Base-by-base conservation (phyloP, 495 filamentous ascomycete genomes). In the Trichoderma asperelloides region DNA sequence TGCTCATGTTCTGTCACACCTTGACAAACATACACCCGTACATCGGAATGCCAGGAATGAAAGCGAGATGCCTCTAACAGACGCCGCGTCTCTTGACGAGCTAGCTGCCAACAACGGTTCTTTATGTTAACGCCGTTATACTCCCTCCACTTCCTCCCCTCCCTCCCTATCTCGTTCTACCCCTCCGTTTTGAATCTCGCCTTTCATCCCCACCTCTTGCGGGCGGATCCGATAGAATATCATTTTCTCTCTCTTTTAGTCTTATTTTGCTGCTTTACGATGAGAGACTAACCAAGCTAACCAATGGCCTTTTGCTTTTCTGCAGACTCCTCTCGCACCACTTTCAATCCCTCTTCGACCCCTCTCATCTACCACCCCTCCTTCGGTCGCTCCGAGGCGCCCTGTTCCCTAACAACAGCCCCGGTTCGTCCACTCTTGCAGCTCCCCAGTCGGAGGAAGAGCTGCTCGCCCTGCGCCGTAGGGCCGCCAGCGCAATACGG, bases 331-430 rank as follows among this genome's bases (percentile, higher is more conserved):
- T 96, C 69, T 89, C 88, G 67, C 81, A 89, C 75, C 83, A 84
- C 70, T 84, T 96, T 70, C 79, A 84, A 65, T 80, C 86, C 71
- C 74, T 96, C 67, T 79, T 90, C 28, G 85, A 87, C 78, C 84
- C 90, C 65, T 78, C 83, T 67, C 81, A 87, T 71, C 81, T 95
- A 65, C 91, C 92, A 76, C 82, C 85, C 70, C 80, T 93, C 67
- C 87, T 98, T 68, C 85, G 87, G 73, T 84, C 82, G 66, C 81
- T 87, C 71, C 87, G 94, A 74, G 84, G 82, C 63, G 82, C 88
- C 65, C 77, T 96, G 55, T 96, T 96, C 74, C 92, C 93, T 33
- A 85, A 88, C 78, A 93, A 95, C 77, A 77, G 85, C 67, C 81
- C 79, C 68, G 84, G 78, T 43, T 73, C 76, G 15, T 73, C 82